phyloP scores from a whole-genome alignment of 1,284 basidiomycete genomes.

The Malassezia restricta region DNA sequence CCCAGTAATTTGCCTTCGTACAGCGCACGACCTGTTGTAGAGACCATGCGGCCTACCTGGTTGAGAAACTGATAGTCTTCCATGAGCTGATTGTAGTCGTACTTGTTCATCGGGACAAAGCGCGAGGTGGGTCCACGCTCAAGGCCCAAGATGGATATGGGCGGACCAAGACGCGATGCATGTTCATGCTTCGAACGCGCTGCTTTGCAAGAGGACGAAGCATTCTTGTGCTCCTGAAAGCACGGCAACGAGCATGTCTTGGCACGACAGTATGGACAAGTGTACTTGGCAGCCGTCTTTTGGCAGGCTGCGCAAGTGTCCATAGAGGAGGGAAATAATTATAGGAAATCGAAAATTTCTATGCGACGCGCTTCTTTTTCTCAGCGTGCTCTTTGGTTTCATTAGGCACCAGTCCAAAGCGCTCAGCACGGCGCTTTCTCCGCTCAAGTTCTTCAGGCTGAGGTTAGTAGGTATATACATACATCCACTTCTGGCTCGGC shows the following conservation, averaged over 20 bases:
- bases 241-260: slow-evolving; percentile 10
- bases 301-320: slow-evolving; percentile 4
- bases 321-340: not conserved
- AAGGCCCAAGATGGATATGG: not conserved
- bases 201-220: not conserved
- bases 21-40: slow-evolving; percentile 6
- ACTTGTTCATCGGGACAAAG: slow-evolving; percentile 11
- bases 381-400: slow-evolving; percentile 16
- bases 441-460: slow-evolving; percentile 24
- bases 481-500: not conserved
- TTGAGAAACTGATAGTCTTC: slow-evolving; percentile 14
- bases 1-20: slow-evolving; percentile 3
- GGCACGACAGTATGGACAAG: slow-evolving; percentile 11
- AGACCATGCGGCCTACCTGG: slow-evolving; percentile 12
- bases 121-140: not conserved
- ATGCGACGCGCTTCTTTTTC: slow-evolving; percentile 15
- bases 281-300: slow-evolving; percentile 8
- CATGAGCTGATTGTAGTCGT: slow-evolving; percentile 14
- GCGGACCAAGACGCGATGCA: not conserved
- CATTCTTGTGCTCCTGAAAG: slow-evolving; percentile 6
- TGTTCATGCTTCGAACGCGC: not conserved
- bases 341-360: not conserved
- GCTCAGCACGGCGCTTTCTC: slow-evolving; percentile 24
- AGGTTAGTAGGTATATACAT: not conserved
- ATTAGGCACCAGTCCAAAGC: slow-evolving; percentile 23